Conservation (phyloP, 768 basidiomycete species). For the Chlorophyllum brunneum region DNA sequence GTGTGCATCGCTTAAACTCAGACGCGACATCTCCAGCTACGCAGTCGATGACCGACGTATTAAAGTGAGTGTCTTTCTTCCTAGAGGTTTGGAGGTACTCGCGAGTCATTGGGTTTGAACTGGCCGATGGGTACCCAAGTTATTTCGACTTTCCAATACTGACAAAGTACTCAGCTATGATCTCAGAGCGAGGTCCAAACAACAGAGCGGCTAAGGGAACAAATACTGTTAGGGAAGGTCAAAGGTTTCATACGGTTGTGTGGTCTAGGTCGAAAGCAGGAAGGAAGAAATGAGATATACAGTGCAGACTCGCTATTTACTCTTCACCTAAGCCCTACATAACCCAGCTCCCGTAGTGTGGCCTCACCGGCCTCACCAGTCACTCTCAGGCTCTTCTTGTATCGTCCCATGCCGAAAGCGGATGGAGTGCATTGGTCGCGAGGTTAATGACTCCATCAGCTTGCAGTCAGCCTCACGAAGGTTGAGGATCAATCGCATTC, state of each 20-base stretch:
- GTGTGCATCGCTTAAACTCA: conserved; percentile 36
- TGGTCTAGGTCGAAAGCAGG: too few species aligned
- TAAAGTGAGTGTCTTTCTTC: conserved; percentile 37
- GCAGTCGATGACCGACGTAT: conserved; percentile 35
- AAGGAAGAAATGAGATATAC: too few species aligned
- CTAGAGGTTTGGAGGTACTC: conserved; percentile 16
- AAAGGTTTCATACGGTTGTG: background rate
- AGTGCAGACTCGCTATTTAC: too few species aligned
- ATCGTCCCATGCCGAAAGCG: too few species aligned
- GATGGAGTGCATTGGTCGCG: too few species aligned
- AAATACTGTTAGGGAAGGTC: conserved; percentile 2
- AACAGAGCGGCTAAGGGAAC: conserved; percentile 14
- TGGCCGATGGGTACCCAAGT: conserved; percentile 29
- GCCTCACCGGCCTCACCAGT: too few species aligned
- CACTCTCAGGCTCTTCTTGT: too few species aligned
- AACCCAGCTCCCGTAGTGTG: too few species aligned
- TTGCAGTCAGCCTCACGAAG: too few species aligned
- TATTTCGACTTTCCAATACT: conserved; percentile 37
- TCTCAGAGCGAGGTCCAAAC: conserved; percentile 19
- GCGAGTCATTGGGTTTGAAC: background rate
- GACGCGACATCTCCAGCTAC: conserved; percentile 29
- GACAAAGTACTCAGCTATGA: conserved; percentile 29
- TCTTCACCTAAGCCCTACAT: too few species aligned
- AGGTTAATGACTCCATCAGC: too few species aligned
- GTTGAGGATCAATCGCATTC: too few species aligned